Evolutionary conservation across 2,329 filamentous ascomycete species (phyloP), one percentile per base, ranked within the genome.

Genomic region (Rutstroemia sp.): DNA sequence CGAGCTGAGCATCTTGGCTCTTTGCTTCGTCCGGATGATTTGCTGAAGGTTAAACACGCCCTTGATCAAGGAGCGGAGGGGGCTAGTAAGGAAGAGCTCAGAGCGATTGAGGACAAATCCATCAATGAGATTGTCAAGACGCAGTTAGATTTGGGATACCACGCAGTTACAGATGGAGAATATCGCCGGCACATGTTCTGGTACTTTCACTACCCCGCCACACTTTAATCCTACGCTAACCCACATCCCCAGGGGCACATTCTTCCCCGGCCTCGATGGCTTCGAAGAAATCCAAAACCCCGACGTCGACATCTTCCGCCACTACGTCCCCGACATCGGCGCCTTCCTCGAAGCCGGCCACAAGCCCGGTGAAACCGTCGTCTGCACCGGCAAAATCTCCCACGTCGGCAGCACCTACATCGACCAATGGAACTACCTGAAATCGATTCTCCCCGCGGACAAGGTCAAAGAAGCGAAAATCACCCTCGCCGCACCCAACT

Each of bases 391-490:
- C 54, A 77, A 77, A 66, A 76, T 77, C 59, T 75, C 73, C 64
- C 74, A 77, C 57, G 69, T 67, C 10, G 73, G 74, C 37, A 75
- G 73, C 62, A 74, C 73, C 0, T 75, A 75, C 65, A 68, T 80
- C 48, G 77, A 79, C 38, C 79, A 86, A 66, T 80, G 83, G 62
- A 77, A 82, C 58, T 79, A 79, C 55, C 74, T 87, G 53, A 81
- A 83, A 67, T 77, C 71, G 50, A 68, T 80, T 8, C 76, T 88
- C 0, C 79, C 84, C 0, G 74, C 81, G 23, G 79, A 83, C 30
- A 74, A 81, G 54, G 80, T 84, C 65, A 80, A 81, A 61, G 81
- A 86, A 61, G 80, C 85, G 70, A 87, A 88, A 73, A 78, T 88
- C 63, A 87, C 85, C 18, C 73, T 88, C 64, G 80, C 83, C 18